Conservation (phyloP, 176 grass and related monocot genomes). For the Eleusine coracana region DNA sequence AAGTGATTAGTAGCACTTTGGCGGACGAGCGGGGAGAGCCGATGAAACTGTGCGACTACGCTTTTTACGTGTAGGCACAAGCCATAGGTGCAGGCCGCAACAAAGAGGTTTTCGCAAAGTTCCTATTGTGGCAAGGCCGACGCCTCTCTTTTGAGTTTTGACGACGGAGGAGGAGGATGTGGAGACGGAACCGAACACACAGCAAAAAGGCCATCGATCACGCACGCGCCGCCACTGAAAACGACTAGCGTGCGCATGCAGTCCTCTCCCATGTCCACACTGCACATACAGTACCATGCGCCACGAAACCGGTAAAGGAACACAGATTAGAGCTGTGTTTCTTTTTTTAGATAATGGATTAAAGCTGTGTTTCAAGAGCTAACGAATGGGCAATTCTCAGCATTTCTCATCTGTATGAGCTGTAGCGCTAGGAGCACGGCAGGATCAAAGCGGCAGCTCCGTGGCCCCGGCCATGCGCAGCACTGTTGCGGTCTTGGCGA, state of each 20-base stretch:
- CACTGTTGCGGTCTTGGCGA: conserved; percentile 45
- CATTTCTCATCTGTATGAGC: no score
- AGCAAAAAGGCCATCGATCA: conserved; percentile 21
- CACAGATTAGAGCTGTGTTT: no score
- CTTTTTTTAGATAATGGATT: no score
- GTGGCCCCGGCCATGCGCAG: neutral
- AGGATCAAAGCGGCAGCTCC: no score
- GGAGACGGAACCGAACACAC: neutral
- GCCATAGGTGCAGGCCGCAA: neutral
- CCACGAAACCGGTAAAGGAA: neutral
- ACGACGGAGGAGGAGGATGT: neutral
- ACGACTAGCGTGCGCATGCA: neutral
- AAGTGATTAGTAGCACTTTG: neutral
- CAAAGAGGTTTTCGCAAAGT: neutral
- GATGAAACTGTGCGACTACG: neutral
- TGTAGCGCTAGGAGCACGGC: no score
- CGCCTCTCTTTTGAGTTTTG: conserved; percentile 36
- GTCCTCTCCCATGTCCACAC: neutral
- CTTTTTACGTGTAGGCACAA: neutral
- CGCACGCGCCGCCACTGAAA: conserved; percentile 47
- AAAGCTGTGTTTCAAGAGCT: neutral
- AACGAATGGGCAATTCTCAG: no score
- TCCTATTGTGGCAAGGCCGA: neutral
- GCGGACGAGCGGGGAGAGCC: neutral
- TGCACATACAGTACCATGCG: neutral